These are phyloP conservation scores for Agrocybe chaxingu DNA, from an alignment of 768 basidiomycete genomes.

Conservation along the genomic window DNA sequence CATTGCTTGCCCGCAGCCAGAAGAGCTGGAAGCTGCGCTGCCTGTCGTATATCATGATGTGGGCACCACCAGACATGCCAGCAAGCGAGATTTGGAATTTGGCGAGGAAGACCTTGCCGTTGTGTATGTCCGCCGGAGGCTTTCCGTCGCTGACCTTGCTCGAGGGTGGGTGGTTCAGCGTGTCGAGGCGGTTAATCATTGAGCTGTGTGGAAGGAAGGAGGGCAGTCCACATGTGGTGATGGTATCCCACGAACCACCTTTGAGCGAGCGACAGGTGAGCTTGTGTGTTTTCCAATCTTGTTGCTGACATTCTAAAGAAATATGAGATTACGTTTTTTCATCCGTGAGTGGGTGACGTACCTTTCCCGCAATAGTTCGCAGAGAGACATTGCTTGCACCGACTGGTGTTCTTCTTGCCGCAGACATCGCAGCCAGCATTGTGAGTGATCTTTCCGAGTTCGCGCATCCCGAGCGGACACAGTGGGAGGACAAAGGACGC, in stretches of 20 bases:
- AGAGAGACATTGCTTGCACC: conserved; percentile 32
- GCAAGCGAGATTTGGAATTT: conserved; percentile 34
- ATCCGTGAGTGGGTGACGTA: conserved; percentile 8
- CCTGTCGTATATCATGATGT: conserved; percentile 38
- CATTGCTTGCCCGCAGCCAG: conserved; percentile 15
- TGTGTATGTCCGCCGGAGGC: conserved; percentile 28
- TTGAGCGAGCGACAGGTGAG: conserved; percentile 32
- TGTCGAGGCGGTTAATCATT: conserved; percentile 23
- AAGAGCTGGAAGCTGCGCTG: conserved; percentile 32
- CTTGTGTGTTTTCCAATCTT: conserved; percentile 40
- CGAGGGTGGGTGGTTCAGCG: conserved; percentile 4
- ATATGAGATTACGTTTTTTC: background rate
- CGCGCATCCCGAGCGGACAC: conserved; percentile 30
- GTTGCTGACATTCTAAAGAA: conserved; percentile 34
- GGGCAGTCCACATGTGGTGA: conserved; percentile 17
- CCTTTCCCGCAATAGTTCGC: conserved; percentile 36
- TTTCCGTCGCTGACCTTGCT: background rate
- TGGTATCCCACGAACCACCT: conserved; percentile 34
- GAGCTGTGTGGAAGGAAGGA: background rate
- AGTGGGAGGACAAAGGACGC: conserved; percentile 36
- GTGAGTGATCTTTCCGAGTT: conserved; percentile 32
- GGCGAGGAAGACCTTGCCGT: conserved; percentile 34
- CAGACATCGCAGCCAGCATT: conserved; percentile 37
- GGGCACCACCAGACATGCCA: conserved; percentile 3
- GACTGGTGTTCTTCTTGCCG: conserved; percentile 28